Conservation (phyloP, 2,329 filamentous ascomycete species). For the Xylaria sp. region DNA sequence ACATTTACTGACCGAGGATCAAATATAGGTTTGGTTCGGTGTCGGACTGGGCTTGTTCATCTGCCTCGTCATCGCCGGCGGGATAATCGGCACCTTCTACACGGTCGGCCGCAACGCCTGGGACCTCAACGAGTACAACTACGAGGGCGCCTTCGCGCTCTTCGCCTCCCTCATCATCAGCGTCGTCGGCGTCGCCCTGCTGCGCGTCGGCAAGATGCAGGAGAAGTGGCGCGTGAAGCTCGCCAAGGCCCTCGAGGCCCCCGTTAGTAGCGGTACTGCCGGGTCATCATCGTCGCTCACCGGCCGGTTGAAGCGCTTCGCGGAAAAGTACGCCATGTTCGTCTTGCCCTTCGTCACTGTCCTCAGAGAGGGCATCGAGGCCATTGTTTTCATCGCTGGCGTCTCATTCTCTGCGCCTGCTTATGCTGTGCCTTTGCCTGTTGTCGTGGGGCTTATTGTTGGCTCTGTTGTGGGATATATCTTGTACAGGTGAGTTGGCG, state of each 20-base stretch:
- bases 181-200: slow-evolving; percentile 80
- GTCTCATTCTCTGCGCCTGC: slow-evolving; percentile 82
- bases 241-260: slow-evolving; percentile 71
- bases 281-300: slow-evolving; percentile 44
- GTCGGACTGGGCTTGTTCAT: slow-evolving; percentile 70
- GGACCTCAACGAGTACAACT: slow-evolving; percentile 76
- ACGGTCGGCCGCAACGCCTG: slow-evolving; percentile 74
- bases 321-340: slow-evolving; percentile 88
- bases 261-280: slow-evolving; percentile 55
- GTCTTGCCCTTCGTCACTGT: slow-evolving; percentile 87
- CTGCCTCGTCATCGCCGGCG: slow-evolving; percentile 72
- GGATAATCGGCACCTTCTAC: slow-evolving; percentile 80
- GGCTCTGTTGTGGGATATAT: slow-evolving; percentile 76
- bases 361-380: slow-evolving; percentile 86
- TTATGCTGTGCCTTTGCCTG: slow-evolving; percentile 79
- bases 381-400: slow-evolving; percentile 86
- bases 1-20: too few species aligned
- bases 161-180: slow-evolving; percentile 84
- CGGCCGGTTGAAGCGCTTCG: slow-evolving; percentile 68
- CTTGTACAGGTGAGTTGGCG: slow-evolving; percentile 75
- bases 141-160: slow-evolving; percentile 82
- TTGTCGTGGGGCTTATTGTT: slow-evolving; percentile 75
- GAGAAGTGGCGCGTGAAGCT: slow-evolving; percentile 91
- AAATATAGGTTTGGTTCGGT: slow-evolving; percentile 76
- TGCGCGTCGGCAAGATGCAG: slow-evolving; percentile 84